Evolutionary conservation across 2,329 filamentous ascomycete species (phyloP).

Genomic region (Botrytis fragariae): DNA sequence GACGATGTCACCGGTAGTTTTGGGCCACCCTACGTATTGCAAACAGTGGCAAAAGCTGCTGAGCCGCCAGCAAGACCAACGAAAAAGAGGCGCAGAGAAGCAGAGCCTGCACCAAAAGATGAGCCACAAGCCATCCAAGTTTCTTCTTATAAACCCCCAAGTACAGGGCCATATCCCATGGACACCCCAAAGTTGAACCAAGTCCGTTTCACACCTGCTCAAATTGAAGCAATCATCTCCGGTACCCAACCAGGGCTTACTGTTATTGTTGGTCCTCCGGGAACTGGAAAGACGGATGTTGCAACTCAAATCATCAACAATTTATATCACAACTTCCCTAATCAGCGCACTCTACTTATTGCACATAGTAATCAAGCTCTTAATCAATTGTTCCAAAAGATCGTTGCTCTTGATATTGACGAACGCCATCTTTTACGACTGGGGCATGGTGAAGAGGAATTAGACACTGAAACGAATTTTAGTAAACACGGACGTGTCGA

Average conservation of each 20-base stretch:
- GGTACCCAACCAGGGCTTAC: constrained; percentile 93
- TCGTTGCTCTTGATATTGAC: constrained; percentile 93
- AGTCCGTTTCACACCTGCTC: constrained; percentile 85
- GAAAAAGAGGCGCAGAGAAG: constrained; percentile 85
- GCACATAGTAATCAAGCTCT: constrained; percentile 97
- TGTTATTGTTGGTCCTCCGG: constrained; percentile 89
- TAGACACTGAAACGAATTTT: constrained; percentile 81
- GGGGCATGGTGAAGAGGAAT: constrained; percentile 92
- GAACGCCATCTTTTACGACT: constrained; percentile 88
- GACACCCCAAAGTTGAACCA: constrained; percentile 79
- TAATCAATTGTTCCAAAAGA: constrained; percentile 97
- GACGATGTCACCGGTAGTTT: constrained; percentile 71
- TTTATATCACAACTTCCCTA: constrained; percentile 95
- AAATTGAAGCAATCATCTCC: constrained; percentile 89
- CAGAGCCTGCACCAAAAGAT: constrained; percentile 61
- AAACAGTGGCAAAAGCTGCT: constrained; percentile 57
- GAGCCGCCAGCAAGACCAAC: constrained; percentile 54
- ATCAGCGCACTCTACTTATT: constrained; percentile 85
- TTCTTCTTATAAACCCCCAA: constrained; percentile 84
- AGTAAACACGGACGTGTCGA: constrained; percentile 94
- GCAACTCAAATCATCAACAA: constrained; percentile 98
- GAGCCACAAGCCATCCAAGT: constrained; percentile 71
- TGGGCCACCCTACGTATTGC: constrained; percentile 82
- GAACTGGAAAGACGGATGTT: constrained; percentile 98
- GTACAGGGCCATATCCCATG: constrained; percentile 83